Evolutionary conservation across 176 grass and related monocot genomes (phyloP).

Genomic region (barley (Hordeum vulgare)): MorexV3_pseudomolecules_assembly NC_058524.1:31064008-31064507

Average conservation of each 20-base stretch:
- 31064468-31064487: neutral
- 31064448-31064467: neutral
- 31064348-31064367: neutral
- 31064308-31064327: neutral
- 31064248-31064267: neutral
- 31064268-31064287: neutral
- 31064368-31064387: neutral
- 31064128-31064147: conserved; percentile 3
- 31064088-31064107: conserved; percentile 93
- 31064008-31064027: conserved; percentile 87
- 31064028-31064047: conserved; percentile 88
- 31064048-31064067: conserved; percentile 84
- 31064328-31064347: neutral
- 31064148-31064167: neutral
- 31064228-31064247: neutral
- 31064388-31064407: neutral
- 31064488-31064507: neutral
- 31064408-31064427: neutral
- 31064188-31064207: neutral
- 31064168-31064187: neutral
- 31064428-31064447: neutral
- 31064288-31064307: neutral
- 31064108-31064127: conserved; percentile 57
- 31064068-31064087: conserved; percentile 80
- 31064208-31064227: neutral